Percentiles rank a stretch among this genome's conserved stretches.
Conservation (phyloP, 768 basidiomycete species). For the Pleurotus djamor region DNA sequence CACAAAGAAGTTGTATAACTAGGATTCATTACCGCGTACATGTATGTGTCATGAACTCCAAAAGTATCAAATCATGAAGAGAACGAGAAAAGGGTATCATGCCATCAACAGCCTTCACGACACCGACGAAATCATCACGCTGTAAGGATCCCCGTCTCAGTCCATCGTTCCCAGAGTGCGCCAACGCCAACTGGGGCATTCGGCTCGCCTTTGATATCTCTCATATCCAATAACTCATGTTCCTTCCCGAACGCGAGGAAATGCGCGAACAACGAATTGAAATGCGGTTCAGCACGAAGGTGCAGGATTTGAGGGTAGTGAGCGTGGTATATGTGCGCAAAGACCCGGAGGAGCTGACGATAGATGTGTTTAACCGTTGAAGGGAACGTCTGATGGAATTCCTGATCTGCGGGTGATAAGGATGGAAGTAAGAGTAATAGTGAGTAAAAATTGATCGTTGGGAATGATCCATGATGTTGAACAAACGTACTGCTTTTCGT, state of each 20-base stretch:
- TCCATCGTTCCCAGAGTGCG: conserved; percentile 86
- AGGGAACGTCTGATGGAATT: conserved; percentile 88
- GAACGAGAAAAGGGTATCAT: not conserved
- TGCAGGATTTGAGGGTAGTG: conserved; percentile 92
- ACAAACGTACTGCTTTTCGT: conserved; percentile 80
- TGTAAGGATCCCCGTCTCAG: conserved; percentile 72
- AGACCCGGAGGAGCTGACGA: conserved; percentile 94
- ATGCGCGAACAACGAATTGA: conserved; percentile 97
- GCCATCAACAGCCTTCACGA: not conserved
- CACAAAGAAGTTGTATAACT: not conserved
- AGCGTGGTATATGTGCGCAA: conserved; percentile 95
- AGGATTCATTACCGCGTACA: not conserved
- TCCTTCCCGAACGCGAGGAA: conserved; percentile 95
- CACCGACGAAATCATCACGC: conserved; percentile 24
- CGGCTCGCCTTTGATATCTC: conserved; percentile 77
- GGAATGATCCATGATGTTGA: not conserved
- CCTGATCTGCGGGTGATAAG: conserved; percentile 52
- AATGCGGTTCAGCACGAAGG: conserved; percentile 90
- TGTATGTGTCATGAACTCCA: not conserved
- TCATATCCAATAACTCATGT: conserved; percentile 87
- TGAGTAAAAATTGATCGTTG: not conserved
- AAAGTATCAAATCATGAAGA: not conserved
- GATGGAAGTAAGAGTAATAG: not conserved
- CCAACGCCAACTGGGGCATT: conserved; percentile 69
- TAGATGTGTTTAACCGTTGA: conserved; percentile 92